These are phyloP conservation scores for Scedosporium aurantiacum DNA, from an alignment of 2,329 filamentous ascomycete species.

Conservation along the genomic window DNA sequence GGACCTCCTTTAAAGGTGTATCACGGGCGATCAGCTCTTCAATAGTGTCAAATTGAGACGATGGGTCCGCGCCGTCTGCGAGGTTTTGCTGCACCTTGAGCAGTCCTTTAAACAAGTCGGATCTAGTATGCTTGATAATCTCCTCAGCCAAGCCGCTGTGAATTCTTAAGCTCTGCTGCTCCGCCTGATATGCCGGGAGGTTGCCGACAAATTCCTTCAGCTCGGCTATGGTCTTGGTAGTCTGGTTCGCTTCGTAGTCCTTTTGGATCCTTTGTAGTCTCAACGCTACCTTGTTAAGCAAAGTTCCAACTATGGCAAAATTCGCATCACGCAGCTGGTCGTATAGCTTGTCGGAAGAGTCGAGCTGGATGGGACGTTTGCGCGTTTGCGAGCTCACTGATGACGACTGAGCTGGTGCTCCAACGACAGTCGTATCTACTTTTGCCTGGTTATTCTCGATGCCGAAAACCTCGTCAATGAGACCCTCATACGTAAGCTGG, in stretches of 20 bases:
- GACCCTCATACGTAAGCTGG: constrained; percentile 90
- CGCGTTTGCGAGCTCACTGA: constrained; percentile 47
- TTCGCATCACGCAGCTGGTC: constrained; percentile 82
- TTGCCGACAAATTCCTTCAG: constrained; percentile 93
- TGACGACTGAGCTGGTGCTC: constrained; percentile 53
- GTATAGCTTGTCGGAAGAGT: constrained; percentile 82
- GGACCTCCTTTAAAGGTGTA: constrained; percentile 66
- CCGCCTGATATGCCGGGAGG: constrained; percentile 80
- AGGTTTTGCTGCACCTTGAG: constrained; percentile 95
- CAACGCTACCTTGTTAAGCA: constrained; percentile 83
- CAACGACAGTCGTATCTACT: constrained; percentile 81
- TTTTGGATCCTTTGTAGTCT: constrained; percentile 70
- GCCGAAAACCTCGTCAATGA: constrained; percentile 87
- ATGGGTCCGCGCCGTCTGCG: constrained; percentile 79
- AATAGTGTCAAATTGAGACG: constrained; percentile 78
- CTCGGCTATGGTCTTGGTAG: constrained; percentile 78
- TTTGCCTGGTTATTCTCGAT: constrained; percentile 90
- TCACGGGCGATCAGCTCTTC: constrained; percentile 91
- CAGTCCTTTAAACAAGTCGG: constrained; percentile 77
- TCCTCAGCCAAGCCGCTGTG: constrained; percentile 91
- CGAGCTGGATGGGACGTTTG: constrained; percentile 81
- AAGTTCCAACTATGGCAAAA: constrained; percentile 82
- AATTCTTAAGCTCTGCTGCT: constrained; percentile 83
- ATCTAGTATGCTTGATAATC: constrained; percentile 84
- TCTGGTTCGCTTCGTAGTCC: constrained; percentile 86